Conservation (phyloP, 306 rosid species). For the Glycine soja region DNA sequence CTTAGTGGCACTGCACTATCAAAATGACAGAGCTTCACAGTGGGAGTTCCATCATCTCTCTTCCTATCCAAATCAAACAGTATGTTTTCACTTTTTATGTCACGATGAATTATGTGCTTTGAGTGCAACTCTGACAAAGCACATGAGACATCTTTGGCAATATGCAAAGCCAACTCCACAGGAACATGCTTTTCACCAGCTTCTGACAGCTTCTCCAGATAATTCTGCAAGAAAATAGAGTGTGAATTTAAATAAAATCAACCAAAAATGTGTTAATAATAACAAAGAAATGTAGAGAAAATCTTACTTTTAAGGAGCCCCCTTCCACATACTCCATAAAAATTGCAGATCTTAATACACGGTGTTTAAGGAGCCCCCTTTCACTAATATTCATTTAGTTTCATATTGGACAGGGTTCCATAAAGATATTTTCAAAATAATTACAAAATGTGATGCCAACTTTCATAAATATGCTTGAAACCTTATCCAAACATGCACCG, state of each 20-base stretch:
- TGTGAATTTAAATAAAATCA: conserved; percentile 25
- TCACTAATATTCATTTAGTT: neutral
- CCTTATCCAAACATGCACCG: conserved; percentile 2
- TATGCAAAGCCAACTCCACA: conserved; percentile 65
- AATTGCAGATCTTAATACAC: conserved; percentile 77
- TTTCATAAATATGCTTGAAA: conserved; percentile 1
- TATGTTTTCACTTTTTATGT: conserved; percentile 90
- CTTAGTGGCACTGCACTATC: conserved; percentile 95
- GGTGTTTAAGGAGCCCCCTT: conserved; percentile 54
- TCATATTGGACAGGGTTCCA: neutral
- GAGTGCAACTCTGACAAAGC: conserved; percentile 90
- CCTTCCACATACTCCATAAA: conserved; percentile 84
- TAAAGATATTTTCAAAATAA: neutral
- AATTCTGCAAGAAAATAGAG: conserved; percentile 57
- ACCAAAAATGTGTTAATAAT: neutral
- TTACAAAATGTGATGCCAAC: neutral
- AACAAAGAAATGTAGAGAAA: conserved; percentile 31
- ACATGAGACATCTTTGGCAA: conserved; percentile 83
- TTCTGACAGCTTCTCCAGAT: conserved; percentile 68
- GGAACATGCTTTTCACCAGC: conserved; percentile 82
- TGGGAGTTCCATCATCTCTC: conserved; percentile 75
- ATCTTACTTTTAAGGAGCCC: conserved; percentile 85
- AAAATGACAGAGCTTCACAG: conserved; percentile 96
- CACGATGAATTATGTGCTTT: conserved; percentile 93
- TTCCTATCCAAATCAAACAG: conserved; percentile 77